Conservation (phyloP, 179 eudicot species). For the Carnegiea gigantea region DNA sequence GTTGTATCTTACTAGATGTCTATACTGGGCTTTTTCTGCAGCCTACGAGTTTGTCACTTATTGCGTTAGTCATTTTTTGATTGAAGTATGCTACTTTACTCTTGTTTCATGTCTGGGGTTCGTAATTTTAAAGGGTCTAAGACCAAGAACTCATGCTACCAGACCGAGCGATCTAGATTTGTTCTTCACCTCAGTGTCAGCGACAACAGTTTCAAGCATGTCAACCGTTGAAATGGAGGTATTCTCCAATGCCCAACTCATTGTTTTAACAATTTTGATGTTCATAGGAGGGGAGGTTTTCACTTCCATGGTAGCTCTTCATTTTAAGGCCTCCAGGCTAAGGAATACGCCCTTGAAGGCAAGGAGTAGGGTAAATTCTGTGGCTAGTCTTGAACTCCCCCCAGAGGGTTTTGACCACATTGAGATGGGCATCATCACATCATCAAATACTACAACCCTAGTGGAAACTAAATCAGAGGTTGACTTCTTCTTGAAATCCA, state of each 20-base stretch:
- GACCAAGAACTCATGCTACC: conserved; percentile 33
- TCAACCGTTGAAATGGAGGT: conserved; percentile 79
- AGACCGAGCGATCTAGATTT: conserved; percentile 47
- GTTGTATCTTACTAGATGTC: conserved; percentile 6
- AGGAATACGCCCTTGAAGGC: conserved; percentile 19
- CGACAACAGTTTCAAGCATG: conserved; percentile 79
- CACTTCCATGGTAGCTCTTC: conserved; percentile 62
- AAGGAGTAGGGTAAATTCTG: conserved; percentile 28
- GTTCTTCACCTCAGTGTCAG: conserved; percentile 67
- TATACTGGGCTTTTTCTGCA: conserved; percentile 5
- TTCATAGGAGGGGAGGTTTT: conserved; percentile 68
- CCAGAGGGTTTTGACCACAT: conserved; percentile 16
- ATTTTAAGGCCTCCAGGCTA: conserved; percentile 34
- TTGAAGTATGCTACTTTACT: conserved; percentile 49
- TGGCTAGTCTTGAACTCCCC: conserved; percentile 19
- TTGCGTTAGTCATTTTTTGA: conserved; percentile 25
- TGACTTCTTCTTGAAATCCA: conserved; percentile 37
- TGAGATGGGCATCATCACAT: conserved; percentile 15
- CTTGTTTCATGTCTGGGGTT: conserved; percentile 51
- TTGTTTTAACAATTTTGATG: conserved; percentile 60
- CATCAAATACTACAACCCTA: conserved; percentile 3
- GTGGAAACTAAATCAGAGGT: conserved; percentile 30
- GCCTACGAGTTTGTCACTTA: conserved; percentile 3
- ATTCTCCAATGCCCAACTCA: conserved; percentile 67
- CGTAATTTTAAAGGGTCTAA: conserved; percentile 31